Conservation (phyloP, 257 asterid genomes). For the Solanum virginianum region DNA sequence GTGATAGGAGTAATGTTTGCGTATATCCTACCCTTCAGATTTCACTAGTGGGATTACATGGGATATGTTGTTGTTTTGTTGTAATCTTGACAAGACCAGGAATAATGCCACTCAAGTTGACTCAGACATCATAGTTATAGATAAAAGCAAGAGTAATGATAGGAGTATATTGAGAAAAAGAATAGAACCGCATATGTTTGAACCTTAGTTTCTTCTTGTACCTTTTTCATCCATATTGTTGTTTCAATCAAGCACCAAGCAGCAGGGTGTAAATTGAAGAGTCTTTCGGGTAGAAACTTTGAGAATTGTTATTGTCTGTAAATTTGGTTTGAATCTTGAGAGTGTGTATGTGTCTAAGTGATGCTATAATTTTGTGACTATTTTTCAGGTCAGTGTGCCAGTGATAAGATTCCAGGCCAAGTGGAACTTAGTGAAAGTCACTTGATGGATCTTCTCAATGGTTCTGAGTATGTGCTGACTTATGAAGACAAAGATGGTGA, state of each 20-base stretch:
- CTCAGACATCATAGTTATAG: neutral
- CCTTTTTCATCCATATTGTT: neutral
- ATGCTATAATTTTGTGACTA: neutral
- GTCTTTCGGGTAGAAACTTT: neutral
- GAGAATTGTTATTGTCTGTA: neutral
- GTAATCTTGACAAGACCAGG: neutral
- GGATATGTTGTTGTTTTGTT: neutral
- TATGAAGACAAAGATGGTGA: constrained; percentile 79
- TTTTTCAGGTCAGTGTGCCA: constrained; percentile 43
- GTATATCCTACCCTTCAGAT: neutral
- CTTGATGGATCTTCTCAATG: constrained; percentile 50
- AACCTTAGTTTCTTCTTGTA: neutral
- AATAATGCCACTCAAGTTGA: neutral
- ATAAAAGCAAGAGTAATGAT: neutral
- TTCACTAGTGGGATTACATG: neutral
- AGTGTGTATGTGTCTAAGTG: neutral
- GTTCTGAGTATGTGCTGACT: constrained; percentile 61
- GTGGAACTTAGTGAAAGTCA: constrained; percentile 43
- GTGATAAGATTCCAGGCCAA: constrained; percentile 31
- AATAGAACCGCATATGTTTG: neutral
- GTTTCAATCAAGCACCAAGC: neutral
- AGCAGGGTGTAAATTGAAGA: neutral
- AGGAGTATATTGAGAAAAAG: neutral
- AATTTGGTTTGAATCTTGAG: neutral
- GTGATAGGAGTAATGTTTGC: neutral